Evolutionary conservation across 2,329 filamentous ascomycete species (phyloP), one percentile per base, ranked within the genome.

Genomic region (Aspergillus sp.): DNA sequence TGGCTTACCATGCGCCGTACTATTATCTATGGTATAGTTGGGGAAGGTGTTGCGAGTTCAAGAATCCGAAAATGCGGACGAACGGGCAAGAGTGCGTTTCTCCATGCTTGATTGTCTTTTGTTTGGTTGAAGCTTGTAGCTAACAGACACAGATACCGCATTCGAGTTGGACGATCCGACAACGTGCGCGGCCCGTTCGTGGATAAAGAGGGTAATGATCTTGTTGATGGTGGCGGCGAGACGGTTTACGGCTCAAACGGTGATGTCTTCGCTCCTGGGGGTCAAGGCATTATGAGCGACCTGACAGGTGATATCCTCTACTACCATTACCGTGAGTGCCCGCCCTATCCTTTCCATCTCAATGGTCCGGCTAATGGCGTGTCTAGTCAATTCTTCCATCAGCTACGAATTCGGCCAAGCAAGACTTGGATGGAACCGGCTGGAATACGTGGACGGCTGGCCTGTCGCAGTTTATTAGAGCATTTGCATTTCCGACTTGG

Each of bases 261-360:
- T 11, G 81, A 76, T 24, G 79, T 88, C 0, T 89, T 89, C 64
- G 87, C 83, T 15, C 86, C 87, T 8, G 87, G 87, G 45, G 86
- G 86, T 2, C 85, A 89, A 66, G 84, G 83, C 17, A 78, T 88
- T 2, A 81, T 82, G 60, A 74, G 75, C 2, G 84, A 86, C 58
- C 63, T 60, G 8, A 59, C 62, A 6, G 63, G 56, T 3, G 71
- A 74, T 48, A 59, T 70, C 20, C 65, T 74, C 4, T 74, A 71
- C 54, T 74, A 74, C 50, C 71, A 74, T 44, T 74, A 73, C 42
- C 59, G 71, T 73, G 56, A 59, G 69, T 64, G 4, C 15, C 30
- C 36, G 13, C 12, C 20, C 7, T 36, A 15, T 36, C 1, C 34
- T 6, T n/a, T 36, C 7, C 34, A 0, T 36, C 15, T n/a, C 6